Conservation (phyloP, 2,329 filamentous ascomycete species). For the Aspergillus quadrilineatus region DNA sequence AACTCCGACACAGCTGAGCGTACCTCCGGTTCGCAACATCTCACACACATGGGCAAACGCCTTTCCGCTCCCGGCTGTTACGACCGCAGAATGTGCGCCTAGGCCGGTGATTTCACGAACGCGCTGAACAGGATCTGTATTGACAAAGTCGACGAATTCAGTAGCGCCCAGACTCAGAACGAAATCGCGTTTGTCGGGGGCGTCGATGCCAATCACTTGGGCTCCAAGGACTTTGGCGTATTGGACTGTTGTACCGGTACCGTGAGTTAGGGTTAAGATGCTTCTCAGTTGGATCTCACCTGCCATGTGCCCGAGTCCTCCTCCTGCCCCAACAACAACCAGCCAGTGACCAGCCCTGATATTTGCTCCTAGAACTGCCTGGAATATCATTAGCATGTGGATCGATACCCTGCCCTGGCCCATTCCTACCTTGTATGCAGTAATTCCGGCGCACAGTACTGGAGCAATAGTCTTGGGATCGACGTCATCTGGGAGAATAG, state of each 20-base stretch:
- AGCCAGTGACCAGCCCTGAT: constrained; percentile 43
- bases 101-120: constrained; percentile 40
- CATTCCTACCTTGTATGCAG: constrained; percentile 41
- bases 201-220: constrained; percentile 45
- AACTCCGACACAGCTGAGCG: constrained; percentile 47
- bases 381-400: background rate
- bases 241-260: constrained; percentile 35
- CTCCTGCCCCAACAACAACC: constrained; percentile 48
- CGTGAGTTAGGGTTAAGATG: background rate
- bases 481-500: constrained; percentile 44
- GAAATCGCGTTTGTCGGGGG: constrained; percentile 41
- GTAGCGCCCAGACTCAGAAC: constrained; percentile 41
- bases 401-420: background rate
- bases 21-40: constrained; percentile 47
- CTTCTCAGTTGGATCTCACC: constrained; percentile 26
- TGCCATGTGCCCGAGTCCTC: constrained; percentile 48
- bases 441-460: constrained; percentile 47
- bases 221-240: constrained; percentile 46
- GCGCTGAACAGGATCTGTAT: constrained; percentile 33
- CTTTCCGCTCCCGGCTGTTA: constrained; percentile 43
- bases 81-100: constrained; percentile 44
- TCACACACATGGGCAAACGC: constrained; percentile 46
- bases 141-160: constrained; percentile 44
- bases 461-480: constrained; percentile 44
- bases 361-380: constrained; percentile 46